These are phyloP conservation scores for Mycena capillaripes DNA, from an alignment of 768 basidiomycete genomes.

Conservation along the genomic window DNA sequence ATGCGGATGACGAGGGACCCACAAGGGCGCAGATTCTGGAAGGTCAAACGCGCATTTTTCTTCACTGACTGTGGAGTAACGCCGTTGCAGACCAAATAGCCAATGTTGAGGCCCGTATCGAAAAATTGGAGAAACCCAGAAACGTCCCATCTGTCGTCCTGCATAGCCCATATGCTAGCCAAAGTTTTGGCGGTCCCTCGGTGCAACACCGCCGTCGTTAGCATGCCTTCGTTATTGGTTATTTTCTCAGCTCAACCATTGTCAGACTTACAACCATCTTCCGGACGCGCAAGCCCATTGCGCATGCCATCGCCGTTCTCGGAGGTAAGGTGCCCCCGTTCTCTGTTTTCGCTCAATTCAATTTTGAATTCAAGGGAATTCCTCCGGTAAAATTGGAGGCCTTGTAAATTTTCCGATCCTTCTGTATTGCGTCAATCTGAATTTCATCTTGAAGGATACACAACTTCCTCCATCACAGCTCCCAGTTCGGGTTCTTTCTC, in stretches of 20 bases:
- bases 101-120: constrained; percentile 53
- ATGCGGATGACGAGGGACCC: constrained; percentile 35
- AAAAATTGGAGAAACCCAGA: constrained; percentile 48
- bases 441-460: constrained; percentile 17
- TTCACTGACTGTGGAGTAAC: neutral
- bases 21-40: constrained; percentile 31
- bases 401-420: constrained; percentile 16
- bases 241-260: neutral
- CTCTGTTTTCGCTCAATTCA: no score
- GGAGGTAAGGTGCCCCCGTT: neutral
- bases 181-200: constrained; percentile 13
- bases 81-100: constrained; percentile 48
- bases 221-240: neutral
- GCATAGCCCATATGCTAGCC: constrained; percentile 38
- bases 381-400: constrained; percentile 24
- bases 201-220: neutral
- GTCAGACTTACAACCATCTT: neutral
- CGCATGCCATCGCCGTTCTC: neutral
- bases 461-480: constrained; percentile 17
- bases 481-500: constrained; percentile 1
- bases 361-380: constrained; percentile 1
- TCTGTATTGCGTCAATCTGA: neutral
- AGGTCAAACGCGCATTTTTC: neutral
- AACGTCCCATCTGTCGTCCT: constrained; percentile 37
- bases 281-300: neutral